Base-by-base conservation (phyloP, 139 green algal genomes). In the Chara braunii region DNA sequence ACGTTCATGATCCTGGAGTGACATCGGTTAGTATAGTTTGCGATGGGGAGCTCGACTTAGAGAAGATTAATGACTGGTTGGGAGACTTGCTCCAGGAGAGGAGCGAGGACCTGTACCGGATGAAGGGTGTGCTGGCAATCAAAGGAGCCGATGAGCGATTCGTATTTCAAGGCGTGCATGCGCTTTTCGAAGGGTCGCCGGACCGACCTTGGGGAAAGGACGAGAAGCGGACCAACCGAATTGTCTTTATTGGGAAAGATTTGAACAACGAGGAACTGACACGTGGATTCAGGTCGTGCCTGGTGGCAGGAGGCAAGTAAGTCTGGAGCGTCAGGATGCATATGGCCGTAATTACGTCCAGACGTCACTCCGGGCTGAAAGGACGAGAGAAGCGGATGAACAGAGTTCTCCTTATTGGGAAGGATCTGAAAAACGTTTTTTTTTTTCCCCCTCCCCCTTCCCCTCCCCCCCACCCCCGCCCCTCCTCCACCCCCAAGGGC, bases 231-330 rank as follows among this genome's bases (percentile, higher is more conserved):
- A 48, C 73, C 30, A 91, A 84, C 74, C 82, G 83, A 50, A 62
- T 96, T 8, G 86, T 96, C 3, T 97, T 97, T 83, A 97, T 97
- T 59, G 90, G 90, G 23, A 89, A 89, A 51, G 88, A 97, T 63
- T 76, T 97, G 4, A 76, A 95, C 70, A 60, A 85, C 3, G 30
- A 86, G 44, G 85, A 91, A 61, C 84, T 97, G 8, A 81, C 80
- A 0, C 64, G 78, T 12, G 74, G 79, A n/a, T 94, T 96, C 66
- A 69, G 79, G 50, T 69, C 70, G 8, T 97, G 90, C 79, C 45
- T 96, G 61, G n/a, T n/a, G n/a, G n/a, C n/a, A n/a, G n/a, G n/a
- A n/a, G n/a, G n/a, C n/a, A n/a, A n/a, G n/a, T n/a, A n/a, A n/a
- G n/a, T n/a, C n/a, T n/a, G n/a, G n/a, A n/a, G n/a, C n/a, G n/a